phyloP scores from a whole-genome alignment of 768 basidiomycete genomes.

The Termitomyces sp. region DNA sequence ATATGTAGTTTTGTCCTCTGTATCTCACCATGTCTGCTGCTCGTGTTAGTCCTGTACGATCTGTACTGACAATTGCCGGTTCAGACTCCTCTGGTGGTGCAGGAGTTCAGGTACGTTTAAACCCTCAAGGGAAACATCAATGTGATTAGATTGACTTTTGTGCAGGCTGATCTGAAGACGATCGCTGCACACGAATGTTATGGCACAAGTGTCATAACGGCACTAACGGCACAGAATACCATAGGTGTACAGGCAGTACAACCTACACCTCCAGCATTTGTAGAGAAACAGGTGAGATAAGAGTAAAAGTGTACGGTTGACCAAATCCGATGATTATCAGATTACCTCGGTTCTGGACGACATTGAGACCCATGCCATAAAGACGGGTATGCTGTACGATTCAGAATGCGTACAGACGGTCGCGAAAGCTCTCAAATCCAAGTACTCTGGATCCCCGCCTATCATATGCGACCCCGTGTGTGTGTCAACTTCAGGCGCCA shows the following conservation, averaged over 20 bases:
- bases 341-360: conserved; percentile 70
- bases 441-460: conserved; percentile 40
- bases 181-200: conserved; percentile 78
- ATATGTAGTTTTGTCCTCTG: no score
- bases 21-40: conserved; percentile 1
- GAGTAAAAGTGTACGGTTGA: neutral
- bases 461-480: conserved; percentile 89
- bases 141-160: neutral
- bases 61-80: conserved; percentile 72
- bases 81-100: conserved; percentile 85
- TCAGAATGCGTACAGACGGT: conserved; percentile 49
- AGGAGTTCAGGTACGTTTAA: conserved; percentile 73
- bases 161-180: conserved; percentile 82
- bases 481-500: conserved; percentile 87
- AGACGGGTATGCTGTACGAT: conserved; percentile 88
- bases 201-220: conserved; percentile 80
- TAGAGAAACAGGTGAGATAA: conserved; percentile 64
- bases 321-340: conserved; percentile 34
- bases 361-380: conserved; percentile 67
- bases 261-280: conserved; percentile 63
- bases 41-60: neutral
- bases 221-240: conserved; percentile 89
- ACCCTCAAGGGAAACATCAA: neutral
- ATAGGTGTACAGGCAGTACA: conserved; percentile 76
- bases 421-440: conserved; percentile 41